Evolutionary conservation across 202 grass and related monocot genomes (phyloP).

Genomic region (Hordeum pubiflorum): DNA sequence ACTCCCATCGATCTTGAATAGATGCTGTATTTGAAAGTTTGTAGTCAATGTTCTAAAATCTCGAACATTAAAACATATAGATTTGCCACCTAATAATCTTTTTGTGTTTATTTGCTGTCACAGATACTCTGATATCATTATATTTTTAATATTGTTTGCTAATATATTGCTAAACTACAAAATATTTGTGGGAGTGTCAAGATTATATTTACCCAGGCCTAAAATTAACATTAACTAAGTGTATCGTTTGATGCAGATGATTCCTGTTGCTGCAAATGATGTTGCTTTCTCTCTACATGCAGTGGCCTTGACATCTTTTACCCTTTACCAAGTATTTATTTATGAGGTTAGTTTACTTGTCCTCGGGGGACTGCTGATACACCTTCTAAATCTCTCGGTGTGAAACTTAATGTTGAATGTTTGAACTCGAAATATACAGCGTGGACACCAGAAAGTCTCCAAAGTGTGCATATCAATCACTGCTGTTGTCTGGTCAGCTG

Average conservation of each 20-base stretch:
- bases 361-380: neutral
- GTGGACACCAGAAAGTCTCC: slow-evolving; percentile 82
- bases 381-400: neutral
- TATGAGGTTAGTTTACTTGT: slow-evolving; percentile 69
- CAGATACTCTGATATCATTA: neutral
- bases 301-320: slow-evolving; percentile 84
- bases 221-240: neutral
- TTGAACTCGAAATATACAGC: slow-evolving; percentile 45
- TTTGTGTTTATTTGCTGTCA: neutral
- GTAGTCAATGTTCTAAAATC: neutral
- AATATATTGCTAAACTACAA: neutral
- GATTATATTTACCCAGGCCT: neutral
- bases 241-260: slow-evolving; percentile 50
- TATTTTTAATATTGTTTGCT: neutral
- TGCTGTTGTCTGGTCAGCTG: slow-evolving; percentile 49
- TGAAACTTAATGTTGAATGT: slow-evolving; percentile 10
- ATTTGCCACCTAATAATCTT: neutral
- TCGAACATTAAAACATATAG: neutral
- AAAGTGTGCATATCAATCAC: slow-evolving; percentile 65
- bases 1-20: neutral
- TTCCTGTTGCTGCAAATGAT: slow-evolving; percentile 96
- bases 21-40: neutral
- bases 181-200: neutral
- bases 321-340: slow-evolving; percentile 85
- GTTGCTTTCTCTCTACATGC: slow-evolving; percentile 92